phyloP scores from a whole-genome alignment of 768 basidiomycete species.

The Pleurotus citrinopileatus region DNA sequence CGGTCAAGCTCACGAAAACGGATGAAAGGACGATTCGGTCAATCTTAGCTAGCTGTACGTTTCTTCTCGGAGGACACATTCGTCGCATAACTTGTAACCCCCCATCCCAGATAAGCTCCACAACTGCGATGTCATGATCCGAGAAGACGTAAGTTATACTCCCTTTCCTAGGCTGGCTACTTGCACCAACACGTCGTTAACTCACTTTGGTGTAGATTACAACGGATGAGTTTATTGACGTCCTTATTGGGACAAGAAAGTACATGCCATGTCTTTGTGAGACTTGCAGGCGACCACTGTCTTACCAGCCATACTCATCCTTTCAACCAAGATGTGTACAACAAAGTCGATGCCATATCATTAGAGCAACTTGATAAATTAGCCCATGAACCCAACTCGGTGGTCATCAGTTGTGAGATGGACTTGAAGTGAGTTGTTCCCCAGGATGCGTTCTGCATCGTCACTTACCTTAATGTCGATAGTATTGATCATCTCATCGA shows the following conservation, averaged over 20 bases:
- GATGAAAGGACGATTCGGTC: conserved; percentile 94
- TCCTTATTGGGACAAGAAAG: conserved; percentile 93
- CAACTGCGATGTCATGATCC: conserved; percentile 97
- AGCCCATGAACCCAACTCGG: conserved; percentile 75
- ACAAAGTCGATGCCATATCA: conserved; percentile 92
- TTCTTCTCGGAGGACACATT: too few species aligned
- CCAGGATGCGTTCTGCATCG: neutral
- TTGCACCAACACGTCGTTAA: conserved; percentile 10
- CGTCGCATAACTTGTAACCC: too few species aligned
- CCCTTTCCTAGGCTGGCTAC: conserved; percentile 1
- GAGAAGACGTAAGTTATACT: conserved; percentile 93
- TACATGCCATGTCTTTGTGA: conserved; percentile 91
- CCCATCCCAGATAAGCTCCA: conserved; percentile 72
- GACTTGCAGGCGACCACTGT: conserved; percentile 21
- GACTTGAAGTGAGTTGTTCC: conserved; percentile 68
- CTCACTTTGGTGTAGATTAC: conserved; percentile 59
- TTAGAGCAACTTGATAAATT: conserved; percentile 81
- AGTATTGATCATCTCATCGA: conserved; percentile 76
- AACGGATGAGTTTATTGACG: conserved; percentile 96
- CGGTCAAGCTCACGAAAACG: conserved; percentile 91
- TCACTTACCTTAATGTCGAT: neutral
- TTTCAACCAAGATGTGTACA: conserved; percentile 78
- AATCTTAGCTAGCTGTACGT: conserved; percentile 83
- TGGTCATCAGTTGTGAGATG: conserved; percentile 98
- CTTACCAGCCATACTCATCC: conserved; percentile 6